phyloP scores from a whole-genome alignment of 2,329 filamentous ascomycete genomes.

The Fusarium brevicatenulatum region DNA sequence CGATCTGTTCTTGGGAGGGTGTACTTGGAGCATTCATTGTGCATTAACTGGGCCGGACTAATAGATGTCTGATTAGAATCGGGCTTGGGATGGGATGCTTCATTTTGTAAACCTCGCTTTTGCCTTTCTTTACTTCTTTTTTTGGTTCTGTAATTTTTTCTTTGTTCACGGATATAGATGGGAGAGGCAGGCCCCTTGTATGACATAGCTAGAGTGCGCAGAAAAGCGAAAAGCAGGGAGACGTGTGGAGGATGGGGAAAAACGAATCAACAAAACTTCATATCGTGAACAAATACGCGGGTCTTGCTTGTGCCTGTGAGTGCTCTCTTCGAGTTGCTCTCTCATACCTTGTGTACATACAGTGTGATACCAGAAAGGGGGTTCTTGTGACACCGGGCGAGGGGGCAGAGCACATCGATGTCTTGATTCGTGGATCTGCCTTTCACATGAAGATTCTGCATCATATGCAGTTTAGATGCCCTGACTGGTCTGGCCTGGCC shows the following conservation, averaged over 20 bases:
- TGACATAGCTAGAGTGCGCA: slow-evolving; percentile 38
- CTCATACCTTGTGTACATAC: not conserved
- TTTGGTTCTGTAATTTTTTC: slow-evolving; percentile 35
- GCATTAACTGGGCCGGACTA: slow-evolving; percentile 44
- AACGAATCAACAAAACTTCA: slow-evolving; percentile 15
- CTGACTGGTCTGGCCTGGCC: not conserved
- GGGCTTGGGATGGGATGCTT: slow-evolving; percentile 41
- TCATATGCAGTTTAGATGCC: not conserved
- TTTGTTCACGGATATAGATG: slow-evolving; percentile 39
- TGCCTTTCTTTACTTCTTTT: slow-evolving; percentile 33
- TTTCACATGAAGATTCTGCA: not conserved
- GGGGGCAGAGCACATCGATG: not conserved
- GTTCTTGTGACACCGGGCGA: not conserved
- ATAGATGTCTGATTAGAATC: slow-evolving; percentile 46
- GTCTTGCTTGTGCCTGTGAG: not conserved
- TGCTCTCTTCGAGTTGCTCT: not conserved
- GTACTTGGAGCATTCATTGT: slow-evolving; percentile 46
- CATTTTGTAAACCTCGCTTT: slow-evolving; percentile 35
- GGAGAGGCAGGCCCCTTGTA: slow-evolving; percentile 39
- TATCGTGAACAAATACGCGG: slow-evolving; percentile 19
- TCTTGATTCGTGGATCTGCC: not conserved
- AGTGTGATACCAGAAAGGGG: not conserved
- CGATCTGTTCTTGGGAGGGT: slow-evolving; percentile 43
- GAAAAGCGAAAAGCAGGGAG: slow-evolving; percentile 37
- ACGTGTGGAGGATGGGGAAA: not conserved